Evolutionary conservation across 2,329 filamentous ascomycete species (phyloP).

Genomic region (Elsinoe perseae): DNA sequence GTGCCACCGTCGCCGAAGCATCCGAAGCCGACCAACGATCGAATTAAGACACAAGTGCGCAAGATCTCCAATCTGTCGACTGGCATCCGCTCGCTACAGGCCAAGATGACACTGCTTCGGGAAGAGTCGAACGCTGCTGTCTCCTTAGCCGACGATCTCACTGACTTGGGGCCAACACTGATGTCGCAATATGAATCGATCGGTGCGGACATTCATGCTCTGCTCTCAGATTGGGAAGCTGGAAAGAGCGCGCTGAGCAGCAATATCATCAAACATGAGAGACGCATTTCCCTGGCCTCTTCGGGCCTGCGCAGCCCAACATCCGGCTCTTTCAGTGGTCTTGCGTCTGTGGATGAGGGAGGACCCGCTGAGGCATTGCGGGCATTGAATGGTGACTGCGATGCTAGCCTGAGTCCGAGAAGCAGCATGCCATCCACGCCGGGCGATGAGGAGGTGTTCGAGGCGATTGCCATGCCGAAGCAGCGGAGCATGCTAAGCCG

Average conservation of each 20-base stretch:
- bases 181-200: slow-evolving; percentile 93
- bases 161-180: slow-evolving; percentile 66
- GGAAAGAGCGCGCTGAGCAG: slow-evolving; percentile 75
- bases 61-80: slow-evolving; percentile 84
- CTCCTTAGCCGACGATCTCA: slow-evolving; percentile 53
- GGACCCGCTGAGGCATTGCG: slow-evolving; percentile 61
- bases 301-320: slow-evolving; percentile 43
- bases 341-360: slow-evolving; percentile 48
- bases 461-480: slow-evolving; percentile 72
- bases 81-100: slow-evolving; percentile 83
- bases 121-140: slow-evolving; percentile 79
- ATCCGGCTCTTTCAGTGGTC: slow-evolving; percentile 53
- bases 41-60: slow-evolving; percentile 76
- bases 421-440: slow-evolving; percentile 39
- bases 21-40: slow-evolving; percentile 60
- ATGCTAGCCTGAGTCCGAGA: slow-evolving; percentile 25
- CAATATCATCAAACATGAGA: slow-evolving; percentile 74
- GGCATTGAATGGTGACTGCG: slow-evolving; percentile 64
- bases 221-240: slow-evolving; percentile 44
- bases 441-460: slow-evolving; percentile 70
- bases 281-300: slow-evolving; percentile 43
- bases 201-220: slow-evolving; percentile 67
- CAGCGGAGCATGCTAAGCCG: slow-evolving; percentile 64
- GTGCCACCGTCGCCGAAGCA: slow-evolving; percentile 41
- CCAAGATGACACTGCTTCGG: slow-evolving; percentile 83